Evolutionary conservation across 305 asterid genomes (phyloP).

Genomic region (Solanum chacoense): DNA sequence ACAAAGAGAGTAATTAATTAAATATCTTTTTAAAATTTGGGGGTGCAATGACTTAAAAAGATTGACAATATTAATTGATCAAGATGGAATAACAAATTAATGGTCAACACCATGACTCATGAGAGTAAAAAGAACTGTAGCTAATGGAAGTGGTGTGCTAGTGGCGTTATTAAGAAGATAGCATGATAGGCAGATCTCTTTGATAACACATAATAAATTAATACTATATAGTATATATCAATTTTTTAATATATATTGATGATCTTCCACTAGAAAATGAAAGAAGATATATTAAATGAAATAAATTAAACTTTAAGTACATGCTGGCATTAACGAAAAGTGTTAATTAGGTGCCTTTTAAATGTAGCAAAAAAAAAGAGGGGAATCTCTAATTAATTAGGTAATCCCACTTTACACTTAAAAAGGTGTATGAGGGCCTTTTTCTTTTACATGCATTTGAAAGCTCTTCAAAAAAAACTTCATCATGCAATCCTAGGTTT

Average conservation of each 20-base stretch:
- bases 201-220: neutral
- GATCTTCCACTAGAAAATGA: neutral
- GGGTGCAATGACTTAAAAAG: neutral
- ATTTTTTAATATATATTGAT: neutral
- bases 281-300: neutral
- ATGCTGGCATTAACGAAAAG: neutral
- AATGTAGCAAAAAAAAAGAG: neutral
- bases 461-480: neutral
- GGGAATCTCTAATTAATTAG: neutral
- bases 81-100: neutral
- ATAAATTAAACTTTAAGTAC: neutral
- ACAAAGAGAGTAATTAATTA: neutral
- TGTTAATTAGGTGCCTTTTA: neutral
- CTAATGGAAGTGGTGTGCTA: neutral
- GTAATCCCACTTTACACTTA: neutral
- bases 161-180: neutral
- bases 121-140: neutral
- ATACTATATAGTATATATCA: neutral
- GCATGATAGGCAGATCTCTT: neutral
- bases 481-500: slow-evolving; percentile 1
- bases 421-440: neutral
- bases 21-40: neutral
- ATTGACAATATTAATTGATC: neutral
- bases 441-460: neutral
- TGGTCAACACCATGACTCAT: neutral